Evolutionary conservation across 2,329 filamentous ascomycete genomes (phyloP).

Genomic region (Lecanicillium sp.): DNA sequence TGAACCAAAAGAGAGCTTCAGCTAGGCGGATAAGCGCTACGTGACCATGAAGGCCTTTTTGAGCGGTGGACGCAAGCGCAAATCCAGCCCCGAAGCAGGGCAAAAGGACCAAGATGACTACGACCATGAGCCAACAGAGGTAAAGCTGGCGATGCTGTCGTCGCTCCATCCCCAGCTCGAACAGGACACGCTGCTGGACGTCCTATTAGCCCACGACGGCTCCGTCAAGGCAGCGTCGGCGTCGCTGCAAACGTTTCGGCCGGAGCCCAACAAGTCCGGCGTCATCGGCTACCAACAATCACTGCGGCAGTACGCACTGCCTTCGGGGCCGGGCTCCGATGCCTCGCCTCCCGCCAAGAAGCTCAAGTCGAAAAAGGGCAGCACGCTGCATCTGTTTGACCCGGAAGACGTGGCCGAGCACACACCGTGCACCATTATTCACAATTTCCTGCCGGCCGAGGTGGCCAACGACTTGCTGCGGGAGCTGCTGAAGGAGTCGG

Average conservation of each 20-base stretch:
- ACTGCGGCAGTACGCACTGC: slow-evolving; percentile 41
- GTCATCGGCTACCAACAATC: slow-evolving; percentile 55
- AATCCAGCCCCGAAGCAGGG: slow-evolving; percentile 21
- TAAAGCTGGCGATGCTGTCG: slow-evolving; percentile 77
- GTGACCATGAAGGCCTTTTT: slow-evolving; percentile 50
- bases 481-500: slow-evolving; percentile 69
- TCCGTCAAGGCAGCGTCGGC: slow-evolving; percentile 59
- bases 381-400: slow-evolving; percentile 76
- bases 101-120: slow-evolving; percentile 17
- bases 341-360: slow-evolving; percentile 33
- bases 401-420: slow-evolving; percentile 72
- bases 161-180: slow-evolving; percentile 63
- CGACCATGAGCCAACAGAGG: slow-evolving; percentile 74
- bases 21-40: not conserved
- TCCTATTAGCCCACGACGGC: slow-evolving; percentile 70
- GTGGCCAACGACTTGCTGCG: slow-evolving; percentile 66
- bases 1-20: not conserved
- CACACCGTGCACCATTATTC: slow-evolving; percentile 86
- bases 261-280: slow-evolving; percentile 24
- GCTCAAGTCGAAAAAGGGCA: slow-evolving; percentile 63
- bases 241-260: slow-evolving; percentile 34
- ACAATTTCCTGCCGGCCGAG: slow-evolving; percentile 72
- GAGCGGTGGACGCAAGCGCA: slow-evolving; percentile 45
- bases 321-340: slow-evolving; percentile 5
- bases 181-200: slow-evolving; percentile 65